phyloP scores from a whole-genome alignment of 2,329 filamentous ascomycete species.

The Penicillium sp. region DNA sequence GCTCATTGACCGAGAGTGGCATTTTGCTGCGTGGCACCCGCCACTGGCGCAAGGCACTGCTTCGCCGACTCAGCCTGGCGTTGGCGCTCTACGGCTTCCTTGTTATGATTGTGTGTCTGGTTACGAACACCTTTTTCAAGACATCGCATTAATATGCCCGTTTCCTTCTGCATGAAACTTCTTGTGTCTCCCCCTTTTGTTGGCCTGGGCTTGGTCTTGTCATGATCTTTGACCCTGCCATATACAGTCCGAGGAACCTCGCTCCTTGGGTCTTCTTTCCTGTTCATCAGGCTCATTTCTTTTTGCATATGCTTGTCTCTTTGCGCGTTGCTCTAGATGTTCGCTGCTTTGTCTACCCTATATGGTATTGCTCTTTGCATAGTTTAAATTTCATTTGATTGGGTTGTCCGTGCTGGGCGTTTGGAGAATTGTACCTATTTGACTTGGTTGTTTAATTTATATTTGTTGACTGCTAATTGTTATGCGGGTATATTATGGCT shows the following conservation, averaged over 20 bases:
- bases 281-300: background rate
- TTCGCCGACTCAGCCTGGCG: constrained; percentile 72
- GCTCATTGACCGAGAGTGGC: constrained; percentile 55
- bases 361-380: background rate
- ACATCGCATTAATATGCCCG: constrained; percentile 54
- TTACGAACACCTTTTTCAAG: constrained; percentile 80
- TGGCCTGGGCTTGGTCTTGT: background rate
- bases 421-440: constrained; percentile 5
- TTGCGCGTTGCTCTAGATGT: background rate
- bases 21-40: constrained; percentile 61
- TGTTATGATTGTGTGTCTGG: constrained; percentile 86
- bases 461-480: background rate
- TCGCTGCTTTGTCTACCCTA: background rate
- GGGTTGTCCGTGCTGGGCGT: background rate
- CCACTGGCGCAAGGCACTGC: constrained; percentile 61
- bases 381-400: background rate
- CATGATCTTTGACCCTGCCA: background rate
- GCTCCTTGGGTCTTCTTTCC: background rate
- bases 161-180: background rate
- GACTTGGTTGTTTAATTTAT: background rate
- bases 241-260: background rate
- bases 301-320: background rate
- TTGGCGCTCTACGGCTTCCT: constrained; percentile 79
- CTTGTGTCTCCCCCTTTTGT: background rate
- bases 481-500: background rate